Percentiles rank a stretch among this genome's conserved stretches.
Evolutionary conservation across 148 eudicot genomes (phyloP).

Genomic region (Chenopodium formosanum): DNA sequence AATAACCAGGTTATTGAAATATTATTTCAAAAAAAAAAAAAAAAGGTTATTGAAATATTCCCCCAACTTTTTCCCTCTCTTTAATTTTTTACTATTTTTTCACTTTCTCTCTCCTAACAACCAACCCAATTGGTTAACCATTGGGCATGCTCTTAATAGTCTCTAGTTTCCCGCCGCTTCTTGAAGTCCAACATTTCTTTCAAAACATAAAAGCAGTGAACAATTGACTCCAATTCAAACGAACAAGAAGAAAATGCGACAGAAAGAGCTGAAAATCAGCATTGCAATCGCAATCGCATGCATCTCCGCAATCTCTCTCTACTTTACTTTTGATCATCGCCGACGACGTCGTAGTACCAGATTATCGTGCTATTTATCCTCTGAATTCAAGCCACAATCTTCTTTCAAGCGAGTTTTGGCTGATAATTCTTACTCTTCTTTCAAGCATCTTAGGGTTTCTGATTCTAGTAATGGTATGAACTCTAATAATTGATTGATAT

Average conservation of each 20-base stretch:
- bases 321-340: conserved; percentile 30
- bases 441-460: conserved; percentile 65
- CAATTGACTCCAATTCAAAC: background rate
- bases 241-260: conserved; percentile 30
- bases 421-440: conserved; percentile 75
- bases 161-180: background rate
- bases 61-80: too few species aligned
- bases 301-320: conserved; percentile 34
- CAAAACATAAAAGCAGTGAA: background rate
- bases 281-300: conserved; percentile 41
- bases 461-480: conserved; percentile 31
- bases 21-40: too few species aligned
- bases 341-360: conserved; percentile 36
- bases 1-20: too few species aligned
- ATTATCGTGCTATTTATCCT: conserved; percentile 55
- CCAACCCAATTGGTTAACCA: too few species aligned
- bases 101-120: too few species aligned
- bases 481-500: background rate
- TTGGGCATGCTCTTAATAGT: too few species aligned
- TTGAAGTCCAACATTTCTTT: background rate
- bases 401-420: conserved; percentile 73
- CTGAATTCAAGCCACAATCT: conserved; percentile 62
- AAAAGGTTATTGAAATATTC: too few species aligned
- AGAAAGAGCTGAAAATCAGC: conserved; percentile 28
- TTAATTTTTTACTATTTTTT: too few species aligned